phyloP scores from a whole-genome alignment of 225 moss, liverwort and hornwort genomes.

The Bryum argenteum region DNA sequence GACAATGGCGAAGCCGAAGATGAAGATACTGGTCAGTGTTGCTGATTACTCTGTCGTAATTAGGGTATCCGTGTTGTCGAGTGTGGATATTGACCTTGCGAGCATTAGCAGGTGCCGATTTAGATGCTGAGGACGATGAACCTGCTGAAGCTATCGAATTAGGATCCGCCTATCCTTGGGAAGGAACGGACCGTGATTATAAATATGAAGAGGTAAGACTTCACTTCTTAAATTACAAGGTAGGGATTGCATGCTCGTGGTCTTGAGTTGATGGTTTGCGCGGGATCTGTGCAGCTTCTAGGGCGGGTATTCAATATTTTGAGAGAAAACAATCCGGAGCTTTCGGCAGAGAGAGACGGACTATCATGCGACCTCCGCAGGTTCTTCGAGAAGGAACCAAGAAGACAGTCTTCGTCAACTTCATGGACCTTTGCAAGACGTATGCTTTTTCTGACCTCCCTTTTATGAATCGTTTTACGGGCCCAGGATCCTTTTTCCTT shows the following conservation, averaged over 20 bases:
- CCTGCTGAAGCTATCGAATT: conserved; percentile 64
- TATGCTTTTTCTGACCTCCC: conserved; percentile 26
- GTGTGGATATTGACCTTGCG: background rate
- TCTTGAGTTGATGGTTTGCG: conserved; percentile 15
- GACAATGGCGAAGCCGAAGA: conserved; percentile 52
- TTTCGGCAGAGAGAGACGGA: conserved; percentile 83
- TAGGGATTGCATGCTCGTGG: background rate
- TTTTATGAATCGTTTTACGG: background rate
- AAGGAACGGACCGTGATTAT: conserved; percentile 75
- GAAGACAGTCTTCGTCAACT: conserved; percentile 94
- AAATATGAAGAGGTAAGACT: conserved; percentile 79
- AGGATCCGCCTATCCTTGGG: conserved; percentile 71
- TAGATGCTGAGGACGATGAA: conserved; percentile 60
- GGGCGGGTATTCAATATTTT: conserved; percentile 88
- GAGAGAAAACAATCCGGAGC: conserved; percentile 90
- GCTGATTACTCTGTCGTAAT: background rate
- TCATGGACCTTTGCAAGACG: conserved; percentile 95
- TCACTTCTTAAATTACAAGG: background rate
- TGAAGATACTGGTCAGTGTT: conserved; percentile 55
- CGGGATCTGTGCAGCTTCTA: conserved; percentile 64
- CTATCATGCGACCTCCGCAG: conserved; percentile 91
- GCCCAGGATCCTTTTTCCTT: background rate
- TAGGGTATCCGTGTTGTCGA: too few relatives aligned
- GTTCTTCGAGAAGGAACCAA: conserved; percentile 94
- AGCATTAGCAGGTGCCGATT: conserved; percentile 31